Base-by-base conservation (phyloP, 306 rosid species). In the Sophora flavescens region DNA sequence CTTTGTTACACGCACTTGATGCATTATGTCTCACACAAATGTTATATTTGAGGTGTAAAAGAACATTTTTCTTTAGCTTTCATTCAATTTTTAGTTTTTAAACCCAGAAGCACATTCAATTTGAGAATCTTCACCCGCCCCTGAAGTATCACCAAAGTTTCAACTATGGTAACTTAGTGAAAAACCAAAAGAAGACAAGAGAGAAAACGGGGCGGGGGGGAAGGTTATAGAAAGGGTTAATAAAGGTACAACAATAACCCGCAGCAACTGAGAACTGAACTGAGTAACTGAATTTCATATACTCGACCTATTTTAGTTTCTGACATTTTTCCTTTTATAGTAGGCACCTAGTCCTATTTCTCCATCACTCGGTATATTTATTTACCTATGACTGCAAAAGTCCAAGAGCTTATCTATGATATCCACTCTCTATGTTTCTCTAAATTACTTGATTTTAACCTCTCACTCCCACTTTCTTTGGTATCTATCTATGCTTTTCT, bases 241-340 rank as follows among this genome's bases (percentile, higher is more conserved):
- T 12, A 45, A 45, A 83, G 69, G 44, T 45, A 38, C 82, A 72
- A n/a, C n/a, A n/a, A 64, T 63, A 78, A 65, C 70, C 62, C 78
- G 83, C 72, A 60, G 80, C 84, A 45, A 56, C 81, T 52, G 64
- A 53, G 51, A 48, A 14, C 54, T 14, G 54, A 48, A n/a, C n/a
- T n/a, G n/a, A n/a, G 54, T 14, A 14, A 48, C 54, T 14, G 11
- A 35, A 16, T 50, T 63, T 74, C 73, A 57, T 60, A 52, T 63
- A 77, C 62, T 70, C 85, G 80, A 77, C 41, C 48, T 69, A 59
- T 80, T 76, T 13, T 42, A 53, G 33, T 44, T 57, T 78, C 42
- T 42, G 16, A 14, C 51, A 11, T 14, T 44, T n/a, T 33, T 13
- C 60, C 28, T 36, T 28, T 45, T 35, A 5, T 2, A n/a, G n/a